Percentiles rank a stretch among this genome's conserved stretches.
phyloP scores from a whole-genome alignment of 805 yeast species.

The Pichia eremophila region DNA sequence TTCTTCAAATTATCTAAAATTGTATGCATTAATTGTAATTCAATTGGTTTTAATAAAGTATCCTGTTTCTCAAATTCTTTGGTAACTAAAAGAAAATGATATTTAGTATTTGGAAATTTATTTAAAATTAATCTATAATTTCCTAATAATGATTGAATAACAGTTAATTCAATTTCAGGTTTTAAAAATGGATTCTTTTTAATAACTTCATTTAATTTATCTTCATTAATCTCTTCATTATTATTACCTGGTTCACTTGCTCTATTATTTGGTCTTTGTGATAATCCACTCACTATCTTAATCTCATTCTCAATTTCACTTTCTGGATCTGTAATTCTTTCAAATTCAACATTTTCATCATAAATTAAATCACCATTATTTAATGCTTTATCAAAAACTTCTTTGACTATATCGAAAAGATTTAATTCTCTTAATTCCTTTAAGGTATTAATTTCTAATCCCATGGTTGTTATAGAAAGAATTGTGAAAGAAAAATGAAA shows the following conservation, averaged over 20 bases:
- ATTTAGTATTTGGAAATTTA: slow-evolving; percentile 76
- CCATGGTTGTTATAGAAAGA: neutral
- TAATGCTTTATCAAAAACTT: slow-evolving; percentile 18
- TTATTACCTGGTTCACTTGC: slow-evolving; percentile 23
- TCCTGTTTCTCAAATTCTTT: slow-evolving; percentile 64
- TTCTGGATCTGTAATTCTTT: slow-evolving; percentile 16
- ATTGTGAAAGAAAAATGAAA: neutral
- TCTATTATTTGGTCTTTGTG: slow-evolving; percentile 27
- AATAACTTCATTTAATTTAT: slow-evolving; percentile 24
- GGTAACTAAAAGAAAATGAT: slow-evolving; percentile 75
- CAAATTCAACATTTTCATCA: slow-evolving; percentile 11
- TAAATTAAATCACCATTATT: slow-evolving; percentile 19
- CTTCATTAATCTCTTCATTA: slow-evolving; percentile 28
- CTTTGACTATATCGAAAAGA: slow-evolving; percentile 11
- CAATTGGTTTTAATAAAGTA: slow-evolving; percentile 62
- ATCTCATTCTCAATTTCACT: slow-evolving; percentile 22
- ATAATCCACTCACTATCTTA: slow-evolving; percentile 26
- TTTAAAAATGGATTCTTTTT: slow-evolving; percentile 63
- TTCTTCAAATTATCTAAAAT: slow-evolving; percentile 43
- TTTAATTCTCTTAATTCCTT: slow-evolving; percentile 16
- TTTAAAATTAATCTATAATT: slow-evolving; percentile 63
- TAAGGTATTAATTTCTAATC: slow-evolving; percentile 9
- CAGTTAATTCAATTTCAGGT: slow-evolving; percentile 68
- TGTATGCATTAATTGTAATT: slow-evolving; percentile 49
- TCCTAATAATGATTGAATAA: slow-evolving; percentile 42